Conservation (phyloP, 345 rosid genomes). For the Eucalyptus cloeziana region DNA sequence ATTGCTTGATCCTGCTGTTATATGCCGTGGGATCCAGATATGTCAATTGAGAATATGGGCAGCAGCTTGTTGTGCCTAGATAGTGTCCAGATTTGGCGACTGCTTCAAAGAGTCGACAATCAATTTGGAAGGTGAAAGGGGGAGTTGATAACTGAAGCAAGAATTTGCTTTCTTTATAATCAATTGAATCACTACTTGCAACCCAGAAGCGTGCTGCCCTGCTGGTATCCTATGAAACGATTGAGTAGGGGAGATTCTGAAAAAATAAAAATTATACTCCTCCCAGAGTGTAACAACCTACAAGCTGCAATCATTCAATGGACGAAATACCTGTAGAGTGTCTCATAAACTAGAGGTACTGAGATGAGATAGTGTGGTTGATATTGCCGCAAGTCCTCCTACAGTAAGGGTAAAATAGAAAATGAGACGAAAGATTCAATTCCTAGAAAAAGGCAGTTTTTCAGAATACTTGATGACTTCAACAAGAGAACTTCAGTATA, state of each 20-base stretch:
- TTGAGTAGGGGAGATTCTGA: background rate
- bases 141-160: background rate
- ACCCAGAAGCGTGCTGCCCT: background rate
- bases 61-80: background rate
- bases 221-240: background rate
- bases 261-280: background rate
- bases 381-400: slow-evolving; percentile 76
- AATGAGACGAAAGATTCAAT: background rate
- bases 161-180: background rate
- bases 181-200: background rate
- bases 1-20: background rate
- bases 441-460: background rate
- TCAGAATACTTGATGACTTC: background rate
- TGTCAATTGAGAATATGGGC: background rate
- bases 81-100: background rate
- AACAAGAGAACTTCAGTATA: background rate
- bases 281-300: background rate
- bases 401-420: background rate
- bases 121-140: background rate
- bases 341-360: slow-evolving; percentile 89
- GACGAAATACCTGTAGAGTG: slow-evolving; percentile 63
- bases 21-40: too few species aligned
- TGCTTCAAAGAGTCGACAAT: background rate
- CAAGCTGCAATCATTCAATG: background rate
- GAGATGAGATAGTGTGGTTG: slow-evolving; percentile 79